Percentiles rank a stretch among this genome's conserved stretches.
phyloP scores from a whole-genome alignment of 2,329 filamentous ascomycete species.

The Amylocarpus encephaloides region DNA sequence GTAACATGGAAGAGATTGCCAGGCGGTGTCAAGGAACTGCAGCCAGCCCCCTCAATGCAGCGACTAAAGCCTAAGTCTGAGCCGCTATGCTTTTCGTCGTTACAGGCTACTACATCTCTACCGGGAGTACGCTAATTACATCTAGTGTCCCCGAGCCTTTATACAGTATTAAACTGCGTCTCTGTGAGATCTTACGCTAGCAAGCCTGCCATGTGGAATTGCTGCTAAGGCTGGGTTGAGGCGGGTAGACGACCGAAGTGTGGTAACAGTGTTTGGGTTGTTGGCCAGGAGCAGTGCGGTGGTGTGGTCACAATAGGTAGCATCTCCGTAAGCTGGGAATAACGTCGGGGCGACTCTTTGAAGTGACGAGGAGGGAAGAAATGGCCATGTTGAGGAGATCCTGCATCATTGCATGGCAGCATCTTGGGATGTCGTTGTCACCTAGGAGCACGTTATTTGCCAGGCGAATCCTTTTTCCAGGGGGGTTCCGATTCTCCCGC shows the following conservation, averaged over 20 bases:
- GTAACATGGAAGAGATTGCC: no score
- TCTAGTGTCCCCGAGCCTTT: neutral
- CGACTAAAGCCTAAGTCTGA: neutral
- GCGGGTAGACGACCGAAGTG: neutral
- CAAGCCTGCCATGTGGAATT: neutral
- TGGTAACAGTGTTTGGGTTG: neutral
- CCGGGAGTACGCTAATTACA: neutral
- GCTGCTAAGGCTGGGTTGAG: neutral
- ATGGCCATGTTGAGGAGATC: neutral
- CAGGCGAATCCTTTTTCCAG: neutral
- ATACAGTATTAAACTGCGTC: neutral
- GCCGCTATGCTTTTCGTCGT: neutral
- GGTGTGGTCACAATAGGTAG: no score
- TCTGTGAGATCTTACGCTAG: slow-evolving; percentile 1
- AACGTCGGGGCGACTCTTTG: no score
- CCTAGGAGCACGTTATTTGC: neutral
- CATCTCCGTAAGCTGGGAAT: no score
- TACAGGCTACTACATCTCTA: neutral
- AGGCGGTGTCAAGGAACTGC: no score
- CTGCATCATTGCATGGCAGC: neutral
- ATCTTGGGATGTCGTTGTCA: neutral
- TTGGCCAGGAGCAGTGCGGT: no score
- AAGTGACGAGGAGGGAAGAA: no score
- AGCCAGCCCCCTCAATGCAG: no score
- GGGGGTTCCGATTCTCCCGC: neutral